These are phyloP conservation scores for Dactylis glomerata DNA, from an alignment of 176 grass and related monocot genomes.

Conservation along the genomic window DNA sequence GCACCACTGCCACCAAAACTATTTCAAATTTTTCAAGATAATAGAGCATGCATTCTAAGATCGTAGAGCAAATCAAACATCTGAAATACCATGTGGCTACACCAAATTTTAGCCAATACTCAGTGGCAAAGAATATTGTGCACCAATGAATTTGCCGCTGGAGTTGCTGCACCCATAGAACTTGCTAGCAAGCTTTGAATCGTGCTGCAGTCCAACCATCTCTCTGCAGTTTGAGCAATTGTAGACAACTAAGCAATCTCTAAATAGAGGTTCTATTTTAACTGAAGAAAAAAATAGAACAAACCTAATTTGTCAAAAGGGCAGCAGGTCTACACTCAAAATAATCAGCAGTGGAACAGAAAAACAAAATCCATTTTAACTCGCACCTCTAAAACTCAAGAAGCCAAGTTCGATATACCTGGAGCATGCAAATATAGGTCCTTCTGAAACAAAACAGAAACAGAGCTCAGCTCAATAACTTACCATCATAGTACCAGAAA, in stretches of 20 bases:
- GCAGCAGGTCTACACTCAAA: background rate
- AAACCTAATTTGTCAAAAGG: background rate
- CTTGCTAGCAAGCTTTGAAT: slow-evolving; percentile 65
- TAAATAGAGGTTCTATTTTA: background rate
- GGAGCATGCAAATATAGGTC: background rate
- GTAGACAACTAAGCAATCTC: background rate
- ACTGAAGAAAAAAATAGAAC: background rate
- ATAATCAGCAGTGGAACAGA: background rate
- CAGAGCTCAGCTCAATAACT: background rate
- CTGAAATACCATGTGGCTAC: slow-evolving; percentile 3
- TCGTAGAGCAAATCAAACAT: background rate
- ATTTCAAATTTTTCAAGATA: slow-evolving; percentile 7
- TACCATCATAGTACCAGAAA: background rate
- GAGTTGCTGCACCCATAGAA: slow-evolving; percentile 84
- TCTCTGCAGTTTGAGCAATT: slow-evolving; percentile 53
- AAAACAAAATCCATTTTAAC: slow-evolving; percentile 10
- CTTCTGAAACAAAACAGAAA: background rate
- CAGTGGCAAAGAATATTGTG: slow-evolving; percentile 28
- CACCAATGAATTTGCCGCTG: slow-evolving; percentile 75
- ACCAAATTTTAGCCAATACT: slow-evolving; percentile 9
- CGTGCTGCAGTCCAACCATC: slow-evolving; percentile 28
- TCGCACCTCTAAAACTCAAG: background rate
- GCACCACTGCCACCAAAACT: background rate
- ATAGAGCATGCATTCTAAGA: background rate
- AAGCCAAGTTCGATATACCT: background rate